phyloP scores from a whole-genome alignment of 129 eudicot genomes.

The Pseudognaphalium luteoalbum region DNA sequence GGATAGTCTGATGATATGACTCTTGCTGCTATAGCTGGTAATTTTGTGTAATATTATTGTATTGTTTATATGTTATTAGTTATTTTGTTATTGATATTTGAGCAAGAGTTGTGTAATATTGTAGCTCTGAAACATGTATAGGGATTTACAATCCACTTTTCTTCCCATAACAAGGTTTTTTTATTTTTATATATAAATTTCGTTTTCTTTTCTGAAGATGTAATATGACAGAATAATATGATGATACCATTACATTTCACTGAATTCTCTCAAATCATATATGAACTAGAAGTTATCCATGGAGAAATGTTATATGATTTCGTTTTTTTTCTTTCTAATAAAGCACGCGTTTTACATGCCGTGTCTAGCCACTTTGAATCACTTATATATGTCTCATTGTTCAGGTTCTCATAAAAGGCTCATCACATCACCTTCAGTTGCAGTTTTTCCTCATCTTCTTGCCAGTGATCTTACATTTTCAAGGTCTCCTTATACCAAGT shows the following conservation, averaged over 20 bases:
- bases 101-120: not conserved
- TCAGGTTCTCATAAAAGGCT: conserved; percentile 92
- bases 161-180: not conserved
- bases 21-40: conserved; percentile 98
- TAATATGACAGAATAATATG: too few relatives aligned
- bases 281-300: not conserved
- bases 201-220: not conserved
- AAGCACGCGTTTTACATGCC: not conserved
- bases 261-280: not conserved
- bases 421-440: conserved; percentile 91
- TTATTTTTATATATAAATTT: not conserved
- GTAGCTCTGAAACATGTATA: not conserved
- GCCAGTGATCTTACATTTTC: conserved; percentile 87
- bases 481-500: conserved; percentile 45
- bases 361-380: conserved; percentile 3
- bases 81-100: not conserved
- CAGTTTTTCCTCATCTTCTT: conserved; percentile 97
- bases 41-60: not conserved
- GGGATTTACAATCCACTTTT: not conserved
- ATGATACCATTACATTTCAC: too few relatives aligned
- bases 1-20: conserved; percentile 99
- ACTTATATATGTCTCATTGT: conserved; percentile 18
- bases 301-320: not conserved
- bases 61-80: not conserved
- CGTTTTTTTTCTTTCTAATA: not conserved